Base-by-base conservation (phyloP, 1,139 yeast genomes). In the Debaryomyces singareniensis region DNA sequence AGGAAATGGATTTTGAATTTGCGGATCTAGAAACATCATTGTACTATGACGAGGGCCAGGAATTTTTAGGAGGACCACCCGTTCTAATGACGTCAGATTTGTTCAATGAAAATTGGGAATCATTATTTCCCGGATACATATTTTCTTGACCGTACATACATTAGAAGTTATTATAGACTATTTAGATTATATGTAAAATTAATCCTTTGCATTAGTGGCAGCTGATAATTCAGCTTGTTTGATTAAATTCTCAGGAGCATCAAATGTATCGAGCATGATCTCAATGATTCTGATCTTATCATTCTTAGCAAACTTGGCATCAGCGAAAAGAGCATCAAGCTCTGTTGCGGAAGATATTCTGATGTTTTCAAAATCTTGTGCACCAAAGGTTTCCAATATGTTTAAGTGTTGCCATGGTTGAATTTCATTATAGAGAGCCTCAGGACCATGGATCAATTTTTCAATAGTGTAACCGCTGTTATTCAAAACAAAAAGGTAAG, bases 11-110 rank as follows among this genome's bases (percentile, higher is more conserved):
- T 15, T 20, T 25, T 16, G 21, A 18, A n/a, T 23, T 23, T 23
- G 14, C 11, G 11, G 25, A 23, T 12, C 21, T 18, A 9, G n/a
- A 18, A n/a, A 9, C 9, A 9, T 9, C 9, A 9, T 9, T 9
- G n/a, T 18, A 9, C n/a, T 23, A 23, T 12, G 11, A 7, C 9
- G 14, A 23, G 9, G 13, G 9, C 14, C 25, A 7, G 7, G 70
- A 62, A 26, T 64, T 66, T 42, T 60, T 68, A 38, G 75, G 75
- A 10, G 75, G 75, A 3, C 75, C 75, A 1, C 75, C 75, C 3
- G 68, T 69, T 13, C 59, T 68, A 33, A 68, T 69, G 74, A 68
- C 75, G 0, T 66, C 73, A 2, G 74, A 68, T 37, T 55, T 68
- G 42, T 63, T 66, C 39, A 62, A 63, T 35, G 71, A 66, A 38